Evolutionary conservation across 306 rosid genomes (phyloP), one percentile per base, ranked within the genome.

Genomic region (Amphicarpaea edgeworthii): DNA sequence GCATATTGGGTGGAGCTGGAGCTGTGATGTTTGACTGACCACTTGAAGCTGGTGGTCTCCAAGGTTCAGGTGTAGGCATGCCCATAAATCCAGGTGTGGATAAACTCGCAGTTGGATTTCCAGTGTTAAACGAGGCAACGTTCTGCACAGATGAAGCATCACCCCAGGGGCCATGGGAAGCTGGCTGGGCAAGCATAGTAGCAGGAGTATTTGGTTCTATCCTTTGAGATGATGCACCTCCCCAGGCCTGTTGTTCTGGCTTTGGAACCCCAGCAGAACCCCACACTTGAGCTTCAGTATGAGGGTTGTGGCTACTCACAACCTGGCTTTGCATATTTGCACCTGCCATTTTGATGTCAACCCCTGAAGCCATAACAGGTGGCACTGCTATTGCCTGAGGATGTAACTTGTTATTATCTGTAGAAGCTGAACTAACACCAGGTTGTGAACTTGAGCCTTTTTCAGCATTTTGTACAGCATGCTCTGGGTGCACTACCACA

Each of bases 11-110:
- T 1, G 83, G 88, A 67, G 76, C 87, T 54, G 90, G 86, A 66
- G 91, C 80, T 75, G 85, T 81, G 50, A 83, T 37, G 85, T 81
- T 87, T 53, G 90, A 54, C 57, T 87, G 97, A 81, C 79, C 90
- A 77, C 67, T 68, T 15, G 93, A 80, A 72, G 85, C 77, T 17
- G 87, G 86, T 38, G 96, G 89, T 79, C 96, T 89, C 98, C 97
- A 87, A 26, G 86, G 71, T 74, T 90, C 92, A 9, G 96, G 68
- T 45, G 88, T 79, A 20, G 82, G 84, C 72, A 79, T 83, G 70
- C 83, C 78, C 0, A 84, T 49, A 80, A 85, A 84, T 51, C 86
- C 86, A 7, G 85, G 37, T 0, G 80, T 15, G 16, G 90, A 72
- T 42, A 85, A 88, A 80, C 65, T 86, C 42, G 84, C 88, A 47